Evolutionary conservation across 345 rosid genomes (phyloP).

Genomic region (Eucalyptus marginata): DNA sequence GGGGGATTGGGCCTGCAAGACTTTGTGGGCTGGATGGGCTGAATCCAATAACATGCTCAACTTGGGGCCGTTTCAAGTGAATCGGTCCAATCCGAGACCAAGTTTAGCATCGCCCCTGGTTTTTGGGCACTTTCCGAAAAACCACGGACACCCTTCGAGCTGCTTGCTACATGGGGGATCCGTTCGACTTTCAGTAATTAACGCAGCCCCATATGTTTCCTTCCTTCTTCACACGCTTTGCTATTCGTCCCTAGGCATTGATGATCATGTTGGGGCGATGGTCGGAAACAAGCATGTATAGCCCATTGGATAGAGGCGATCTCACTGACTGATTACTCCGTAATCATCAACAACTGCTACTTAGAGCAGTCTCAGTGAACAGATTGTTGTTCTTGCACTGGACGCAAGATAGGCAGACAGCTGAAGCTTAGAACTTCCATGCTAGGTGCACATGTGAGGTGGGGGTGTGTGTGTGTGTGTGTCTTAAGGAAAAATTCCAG

Average conservation of each 20-base stretch:
- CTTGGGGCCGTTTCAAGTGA: background rate
- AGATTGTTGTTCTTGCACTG: background rate
- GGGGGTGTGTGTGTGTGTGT: background rate
- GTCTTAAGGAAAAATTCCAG: background rate
- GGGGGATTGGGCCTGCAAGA: background rate
- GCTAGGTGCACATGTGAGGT: background rate
- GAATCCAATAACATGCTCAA: background rate
- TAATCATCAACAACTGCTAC: background rate
- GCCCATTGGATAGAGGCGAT: background rate
- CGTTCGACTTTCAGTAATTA: background rate
- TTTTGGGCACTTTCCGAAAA: background rate
- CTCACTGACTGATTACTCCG: background rate
- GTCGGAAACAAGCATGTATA: background rate
- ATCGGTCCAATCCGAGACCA: background rate
- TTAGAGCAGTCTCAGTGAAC: background rate
- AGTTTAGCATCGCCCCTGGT: background rate
- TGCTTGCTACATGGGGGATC: background rate
- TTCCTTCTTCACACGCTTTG: background rate
- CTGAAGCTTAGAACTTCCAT: background rate
- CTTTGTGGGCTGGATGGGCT: background rate
- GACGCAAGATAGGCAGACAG: background rate
- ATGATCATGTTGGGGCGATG: background rate
- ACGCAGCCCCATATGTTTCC: background rate
- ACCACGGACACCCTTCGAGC: background rate
- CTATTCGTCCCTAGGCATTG: background rate